Conservation (phyloP, 176 grass and related monocot species). For the Otatea glauca region DNA sequence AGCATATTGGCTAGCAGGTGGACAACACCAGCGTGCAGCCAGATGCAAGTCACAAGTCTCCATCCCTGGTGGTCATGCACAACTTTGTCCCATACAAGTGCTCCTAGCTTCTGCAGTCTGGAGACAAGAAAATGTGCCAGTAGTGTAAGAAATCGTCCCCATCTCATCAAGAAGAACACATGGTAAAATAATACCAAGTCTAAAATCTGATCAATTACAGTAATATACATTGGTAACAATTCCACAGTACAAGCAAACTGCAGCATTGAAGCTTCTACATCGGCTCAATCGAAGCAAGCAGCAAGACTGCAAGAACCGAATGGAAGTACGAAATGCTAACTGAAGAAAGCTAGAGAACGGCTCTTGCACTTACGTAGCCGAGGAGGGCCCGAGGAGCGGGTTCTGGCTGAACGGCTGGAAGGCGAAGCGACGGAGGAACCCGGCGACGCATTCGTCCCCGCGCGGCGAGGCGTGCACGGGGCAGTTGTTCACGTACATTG, state of each 20-base stretch:
- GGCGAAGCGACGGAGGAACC: conserved; percentile 67
- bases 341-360: not conserved
- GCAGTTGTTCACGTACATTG: conserved; percentile 97
- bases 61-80: conserved; percentile 77
- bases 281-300: not conserved
- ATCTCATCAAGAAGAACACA: not conserved
- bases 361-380: conserved; percentile 57
- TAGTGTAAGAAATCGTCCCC: not conserved
- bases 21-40: conserved; percentile 90
- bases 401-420: conserved; percentile 93
- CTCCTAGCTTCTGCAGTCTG: conserved; percentile 91
- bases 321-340: not conserved
- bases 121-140: not conserved
- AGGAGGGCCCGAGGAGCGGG: conserved; percentile 89
- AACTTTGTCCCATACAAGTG: conserved; percentile 75
- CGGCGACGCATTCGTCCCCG: conserved; percentile 66
- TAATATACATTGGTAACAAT: not conserved
- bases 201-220: not conserved
- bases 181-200: not conserved
- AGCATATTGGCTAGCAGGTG: conserved; percentile 96
- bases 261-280: not conserved
- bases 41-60: conserved; percentile 84
- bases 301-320: not conserved
- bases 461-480: conserved; percentile 54
- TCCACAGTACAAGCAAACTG: not conserved